A percentile compares a stretch with the other conserved stretches of the same genome.
These are phyloP conservation scores for Leucoagaricus sp. DNA, from an alignment of 1,284 basidiomycete species.

Conservation along the genomic window DNA sequence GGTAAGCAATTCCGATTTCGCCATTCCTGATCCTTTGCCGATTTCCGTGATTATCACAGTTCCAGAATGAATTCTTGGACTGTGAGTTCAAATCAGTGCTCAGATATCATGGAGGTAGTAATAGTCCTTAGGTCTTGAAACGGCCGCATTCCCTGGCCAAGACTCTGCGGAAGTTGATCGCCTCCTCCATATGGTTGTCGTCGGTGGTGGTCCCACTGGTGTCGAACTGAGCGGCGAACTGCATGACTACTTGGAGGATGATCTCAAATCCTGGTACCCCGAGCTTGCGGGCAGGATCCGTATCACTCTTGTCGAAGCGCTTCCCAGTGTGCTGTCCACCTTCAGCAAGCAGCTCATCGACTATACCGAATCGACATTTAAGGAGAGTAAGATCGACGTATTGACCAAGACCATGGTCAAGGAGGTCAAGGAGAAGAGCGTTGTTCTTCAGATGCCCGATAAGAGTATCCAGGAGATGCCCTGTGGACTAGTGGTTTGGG, in stretches of 20 bases:
- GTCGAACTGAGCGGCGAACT: conserved; percentile 90
- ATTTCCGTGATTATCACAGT: conserved; percentile 36
- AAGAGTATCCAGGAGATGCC: conserved; percentile 84
- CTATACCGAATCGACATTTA: conserved; percentile 96
- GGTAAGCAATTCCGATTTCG: conserved; percentile 33
- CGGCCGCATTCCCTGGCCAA: conserved; percentile 93
- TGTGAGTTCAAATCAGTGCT: conserved; percentile 43
- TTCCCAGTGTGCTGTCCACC: conserved; percentile 93
- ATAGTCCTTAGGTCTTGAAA: conserved; percentile 69
- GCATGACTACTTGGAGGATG: conserved; percentile 93
- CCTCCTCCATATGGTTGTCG: conserved; percentile 94
- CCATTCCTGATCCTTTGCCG: neutral
- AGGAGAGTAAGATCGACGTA: conserved; percentile 95
- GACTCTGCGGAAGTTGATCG: conserved; percentile 83
- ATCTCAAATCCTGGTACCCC: conserved; percentile 93
- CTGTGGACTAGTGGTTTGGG: conserved; percentile 92
- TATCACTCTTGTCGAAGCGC: conserved; percentile 94
- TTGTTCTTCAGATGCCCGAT: conserved; percentile 88
- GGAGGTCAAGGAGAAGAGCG: conserved; percentile 82
- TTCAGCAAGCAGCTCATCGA: conserved; percentile 96
- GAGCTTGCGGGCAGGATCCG: conserved; percentile 87
- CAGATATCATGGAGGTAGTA: neutral
- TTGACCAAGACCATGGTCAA: conserved; percentile 96
- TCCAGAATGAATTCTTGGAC: conserved; percentile 77
- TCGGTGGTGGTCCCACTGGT: conserved; percentile 97